Evolutionary conservation across 176 grass and related monocot species (phyloP), one percentile per base, ranked within the genome.

Genomic region (Avena insularis): DNA sequence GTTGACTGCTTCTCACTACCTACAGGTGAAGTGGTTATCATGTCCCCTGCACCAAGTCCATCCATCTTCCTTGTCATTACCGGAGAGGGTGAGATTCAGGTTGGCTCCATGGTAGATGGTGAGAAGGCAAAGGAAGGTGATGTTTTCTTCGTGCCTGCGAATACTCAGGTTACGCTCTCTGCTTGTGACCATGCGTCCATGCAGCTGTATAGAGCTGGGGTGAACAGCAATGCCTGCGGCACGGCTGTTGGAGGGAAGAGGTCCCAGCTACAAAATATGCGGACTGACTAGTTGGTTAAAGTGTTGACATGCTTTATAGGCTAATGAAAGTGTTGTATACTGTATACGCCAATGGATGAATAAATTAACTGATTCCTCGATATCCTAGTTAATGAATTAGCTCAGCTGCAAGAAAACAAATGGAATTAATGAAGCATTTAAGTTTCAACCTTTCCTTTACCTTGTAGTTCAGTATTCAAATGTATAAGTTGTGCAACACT

Each of bases 41-140:
- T 96, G 81, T 43, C 88, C 15, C 81, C 92, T 0, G 88, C 92
- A n/a, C 89, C 87, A 29, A 90, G 92, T 27, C 92, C 96, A 69
- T 98, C 96, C 25, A 91, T 98, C 54, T 98, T 93, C 80, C 59
- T 96, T 20, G 79, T 94, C 48, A 62, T 96, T 79, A 21, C 69
- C 0, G 96, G 96, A 29, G 89, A 85, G 62, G 92, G 91, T 4
- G 87, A 80, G 53, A 71, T 94, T 70, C 85, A 81, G 61, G 51
- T 75, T 5, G 84, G 85, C 83, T 84, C 68, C 48, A 25, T 50
- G 21, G 35, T 65, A 31, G 69, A 79, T 3, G 33, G 87, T 21
- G 88, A 89, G 89, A 92, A 76, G 38, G 80, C 88, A 23, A 87
- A 58, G 4, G 88, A 90, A 74, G 92, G 96, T 19, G 92, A 94